These are phyloP conservation scores for Lichtheimia ramosa DNA, from an alignment of 371 early-diverging fungal species.

Conservation along the genomic window DNA sequence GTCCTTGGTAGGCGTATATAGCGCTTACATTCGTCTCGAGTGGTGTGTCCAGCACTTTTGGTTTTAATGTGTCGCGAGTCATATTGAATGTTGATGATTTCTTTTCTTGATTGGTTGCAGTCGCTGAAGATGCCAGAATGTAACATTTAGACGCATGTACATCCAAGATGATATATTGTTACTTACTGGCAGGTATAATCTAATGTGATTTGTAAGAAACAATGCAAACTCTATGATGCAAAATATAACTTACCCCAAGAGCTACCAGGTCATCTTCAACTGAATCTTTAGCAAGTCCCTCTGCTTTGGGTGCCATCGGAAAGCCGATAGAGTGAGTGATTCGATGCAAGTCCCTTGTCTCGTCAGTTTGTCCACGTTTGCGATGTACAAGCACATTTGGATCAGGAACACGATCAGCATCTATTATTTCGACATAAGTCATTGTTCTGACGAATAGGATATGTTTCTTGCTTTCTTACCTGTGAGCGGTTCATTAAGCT, in stretches of 20 bases:
- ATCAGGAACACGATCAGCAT: constrained; percentile 16
- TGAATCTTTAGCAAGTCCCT: constrained; percentile 20
- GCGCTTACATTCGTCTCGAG: constrained; percentile 1
- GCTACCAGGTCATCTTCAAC: constrained; percentile 43
- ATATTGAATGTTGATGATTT: constrained; percentile 2
- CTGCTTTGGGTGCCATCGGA: constrained; percentile 29
- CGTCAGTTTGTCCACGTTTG: constrained; percentile 9
- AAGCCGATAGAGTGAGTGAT: constrained; percentile 32
- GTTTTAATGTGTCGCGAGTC: neutral
- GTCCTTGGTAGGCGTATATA: constrained; percentile 21
- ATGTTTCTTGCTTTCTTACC: constrained; percentile 1
- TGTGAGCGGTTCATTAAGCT: constrained; percentile 20
- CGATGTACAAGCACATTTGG: neutral
- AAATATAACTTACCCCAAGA: constrained; percentile 33
- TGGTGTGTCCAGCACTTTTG: constrained; percentile 12
- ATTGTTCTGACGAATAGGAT: neutral
- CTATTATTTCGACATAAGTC: neutral
- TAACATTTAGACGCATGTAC: neutral
- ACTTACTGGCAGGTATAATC: constrained; percentile 7
- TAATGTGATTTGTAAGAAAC: neutral
- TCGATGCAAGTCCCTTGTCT: constrained; percentile 32
- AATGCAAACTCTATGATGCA: too few species aligned
- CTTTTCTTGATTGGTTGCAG: constrained; percentile 2
- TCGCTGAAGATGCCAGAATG: neutral
- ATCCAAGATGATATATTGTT: neutral